phyloP scores from a whole-genome alignment of 441 rosid species.

The Breynia disticha region DNA sequence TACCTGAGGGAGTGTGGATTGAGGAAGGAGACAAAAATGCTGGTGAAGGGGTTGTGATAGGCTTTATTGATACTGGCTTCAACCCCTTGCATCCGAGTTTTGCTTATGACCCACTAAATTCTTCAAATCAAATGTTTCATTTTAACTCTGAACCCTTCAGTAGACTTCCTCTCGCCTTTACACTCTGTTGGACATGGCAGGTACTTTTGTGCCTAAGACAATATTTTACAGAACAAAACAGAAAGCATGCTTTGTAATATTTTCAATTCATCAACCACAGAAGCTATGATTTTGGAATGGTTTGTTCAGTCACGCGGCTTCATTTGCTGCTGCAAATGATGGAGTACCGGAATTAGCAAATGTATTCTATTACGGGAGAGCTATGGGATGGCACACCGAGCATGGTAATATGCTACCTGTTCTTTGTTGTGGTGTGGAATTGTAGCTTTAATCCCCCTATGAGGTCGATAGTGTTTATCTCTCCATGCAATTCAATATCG shows the following conservation, averaged over 20 bases:
- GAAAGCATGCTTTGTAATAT: no score
- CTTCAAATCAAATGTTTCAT: conserved; percentile 31
- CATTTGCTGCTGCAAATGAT: conserved; percentile 86
- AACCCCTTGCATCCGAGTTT: conserved; percentile 78
- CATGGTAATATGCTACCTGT: conserved; percentile 37
- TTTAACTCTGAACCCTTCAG: conserved; percentile 39
- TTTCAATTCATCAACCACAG: no score
- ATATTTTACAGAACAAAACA: background rate
- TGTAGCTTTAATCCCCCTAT: background rate
- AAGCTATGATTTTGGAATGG: no score
- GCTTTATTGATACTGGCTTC: conserved; percentile 78
- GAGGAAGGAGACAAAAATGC: conserved; percentile 37
- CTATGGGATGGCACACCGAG: conserved; percentile 88
- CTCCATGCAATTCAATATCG: conserved; percentile 57
- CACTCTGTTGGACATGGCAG: conserved; percentile 90
- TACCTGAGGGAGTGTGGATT: conserved; percentile 51
- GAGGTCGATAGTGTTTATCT: conserved; percentile 22
- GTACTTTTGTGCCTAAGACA: conserved; percentile 15
- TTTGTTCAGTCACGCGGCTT: conserved; percentile 68
- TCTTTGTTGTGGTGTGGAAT: background rate
- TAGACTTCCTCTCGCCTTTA: conserved; percentile 71
- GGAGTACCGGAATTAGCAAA: conserved; percentile 63
- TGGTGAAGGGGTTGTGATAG: conserved; percentile 73
- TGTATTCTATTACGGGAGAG: conserved; percentile 68
- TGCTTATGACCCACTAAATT: conserved; percentile 26